Percentiles rank a stretch among this genome's conserved stretches.
phyloP scores from a whole-genome alignment of 148 eudicot species.

The Fagopyrum homotropicum region DNA sequence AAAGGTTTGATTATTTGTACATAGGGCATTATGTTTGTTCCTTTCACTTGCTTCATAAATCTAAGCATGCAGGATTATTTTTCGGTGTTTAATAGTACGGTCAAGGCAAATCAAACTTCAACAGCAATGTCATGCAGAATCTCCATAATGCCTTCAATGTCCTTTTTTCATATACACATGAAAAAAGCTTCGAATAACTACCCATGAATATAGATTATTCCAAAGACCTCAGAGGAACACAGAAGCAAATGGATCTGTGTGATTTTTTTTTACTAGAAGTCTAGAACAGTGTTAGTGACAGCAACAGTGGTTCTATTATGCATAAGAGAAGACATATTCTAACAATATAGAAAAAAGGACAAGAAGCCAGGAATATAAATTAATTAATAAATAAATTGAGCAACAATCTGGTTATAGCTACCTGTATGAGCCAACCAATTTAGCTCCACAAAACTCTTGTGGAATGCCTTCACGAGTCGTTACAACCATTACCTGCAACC shows the following conservation, averaged over 20 bases:
- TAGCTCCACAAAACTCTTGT: slow-evolving; percentile 85
- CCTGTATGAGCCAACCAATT: slow-evolving; percentile 89
- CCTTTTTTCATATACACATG: background rate
- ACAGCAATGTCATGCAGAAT: background rate
- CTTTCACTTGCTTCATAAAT: background rate
- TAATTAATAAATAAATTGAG: too few relatives aligned
- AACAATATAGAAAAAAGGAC: background rate
- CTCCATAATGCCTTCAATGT: background rate
- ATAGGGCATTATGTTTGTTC: background rate
- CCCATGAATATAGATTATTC: background rate
- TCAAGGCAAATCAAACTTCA: background rate
- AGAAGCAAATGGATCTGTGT: background rate
- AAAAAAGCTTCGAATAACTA: background rate
- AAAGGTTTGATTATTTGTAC: background rate
- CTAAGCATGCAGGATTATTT: background rate
- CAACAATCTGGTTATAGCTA: slow-evolving; percentile 8
- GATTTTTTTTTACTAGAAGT: background rate
- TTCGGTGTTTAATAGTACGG: background rate
- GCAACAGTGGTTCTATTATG: background rate
- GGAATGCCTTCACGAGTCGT: slow-evolving; percentile 99
- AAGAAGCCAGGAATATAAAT: background rate
- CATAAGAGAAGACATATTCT: background rate
- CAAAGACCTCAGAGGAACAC: background rate
- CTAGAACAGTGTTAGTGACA: background rate
- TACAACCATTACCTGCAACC: slow-evolving; percentile 79